Base-by-base conservation (phyloP, 352 stramenopile species). In the Blastocystis sp. region DNA sequence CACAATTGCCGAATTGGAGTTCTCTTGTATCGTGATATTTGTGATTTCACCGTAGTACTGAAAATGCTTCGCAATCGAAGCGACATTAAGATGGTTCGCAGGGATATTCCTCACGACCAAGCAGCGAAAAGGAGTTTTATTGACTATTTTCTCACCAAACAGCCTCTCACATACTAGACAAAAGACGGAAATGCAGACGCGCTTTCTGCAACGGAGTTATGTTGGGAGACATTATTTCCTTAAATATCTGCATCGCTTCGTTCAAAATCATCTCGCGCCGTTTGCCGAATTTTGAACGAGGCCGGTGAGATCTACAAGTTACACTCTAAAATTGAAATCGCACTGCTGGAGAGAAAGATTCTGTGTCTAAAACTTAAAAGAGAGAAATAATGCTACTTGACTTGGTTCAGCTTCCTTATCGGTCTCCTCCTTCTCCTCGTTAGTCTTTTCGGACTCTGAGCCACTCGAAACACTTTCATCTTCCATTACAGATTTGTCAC, bases 171-270 rank as follows among this genome's bases (percentile, higher is more conserved):
- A n/a, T 37, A 84, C 73, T 84, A 23, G 50, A 63, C 6, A 68
- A 41, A 9, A 84, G 26, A 11, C 37, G 43, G 56, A 84, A 84
- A 45, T 84, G 34, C 2, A 68, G 53, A 37, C 43, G n/a, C 3
- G 73, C 73, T 41, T 84, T 84, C 53, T 84, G 73, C 9, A 84
- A 55, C n/a, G 73, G 53, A 47, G 73, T 54, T 11, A 55, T 84
- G 5, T 66, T 29, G 20, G 73, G 29, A 59, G 50, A 54, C 45
- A 68, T 68, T 50, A 84, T 66, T 23, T 23, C 15, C 26, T 41
- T 56, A 45, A 77, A n/a, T 23, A 77, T 77, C 15, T 18, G n/a
- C 43, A 77, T 55, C 66, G 50, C 37, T 18, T 77, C 39, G 7
- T 77, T 39, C 20, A 77, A 41, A 15, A 47, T 41, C 20, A 26